Conservation (phyloP, 164 flowering plant species). For the Umbilicus rupestris region DNA sequence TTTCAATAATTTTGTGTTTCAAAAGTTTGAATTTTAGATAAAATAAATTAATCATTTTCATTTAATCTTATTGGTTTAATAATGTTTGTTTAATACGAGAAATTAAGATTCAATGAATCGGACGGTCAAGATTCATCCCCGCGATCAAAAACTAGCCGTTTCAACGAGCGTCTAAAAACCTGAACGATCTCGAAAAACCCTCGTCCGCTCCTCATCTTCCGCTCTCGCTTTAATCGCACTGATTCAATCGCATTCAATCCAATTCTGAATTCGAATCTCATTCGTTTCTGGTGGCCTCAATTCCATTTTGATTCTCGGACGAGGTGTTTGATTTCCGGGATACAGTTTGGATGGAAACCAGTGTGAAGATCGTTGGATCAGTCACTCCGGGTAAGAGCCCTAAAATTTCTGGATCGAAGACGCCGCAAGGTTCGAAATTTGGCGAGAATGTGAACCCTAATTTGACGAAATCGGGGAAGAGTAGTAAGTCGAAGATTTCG, state of each 20-base stretch:
- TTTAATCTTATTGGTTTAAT: too few species aligned
- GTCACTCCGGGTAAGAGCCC: conserved; percentile 38
- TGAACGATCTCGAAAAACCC: conserved; percentile 23
- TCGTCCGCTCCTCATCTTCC: conserved; percentile 7
- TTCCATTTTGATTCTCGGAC: background rate
- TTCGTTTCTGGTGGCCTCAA: background rate
- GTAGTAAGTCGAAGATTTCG: conserved; percentile 23
- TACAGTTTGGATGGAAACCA: conserved; percentile 18
- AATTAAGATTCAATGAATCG: conserved; percentile 15
- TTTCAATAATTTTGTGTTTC: too few species aligned
- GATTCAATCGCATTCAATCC: background rate
- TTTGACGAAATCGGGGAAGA: conserved; percentile 30
- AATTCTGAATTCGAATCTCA: background rate
- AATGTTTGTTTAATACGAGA: too few species aligned
- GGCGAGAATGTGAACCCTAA: conserved; percentile 62
- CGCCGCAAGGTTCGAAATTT: background rate
- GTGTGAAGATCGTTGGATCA: conserved; percentile 17
- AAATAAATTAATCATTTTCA: too few species aligned
- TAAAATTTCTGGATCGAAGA: background rate
- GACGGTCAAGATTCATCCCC: conserved; percentile 12
- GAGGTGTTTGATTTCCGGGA: conserved; percentile 8
- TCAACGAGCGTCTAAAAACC: conserved; percentile 32
- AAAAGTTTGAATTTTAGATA: too few species aligned
- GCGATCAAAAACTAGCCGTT: conserved; percentile 48
- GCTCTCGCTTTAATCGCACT: conserved; percentile 3